Base-by-base conservation (phyloP, 2,329 filamentous ascomycete species). In the Calonectria hongkongensis region DNA sequence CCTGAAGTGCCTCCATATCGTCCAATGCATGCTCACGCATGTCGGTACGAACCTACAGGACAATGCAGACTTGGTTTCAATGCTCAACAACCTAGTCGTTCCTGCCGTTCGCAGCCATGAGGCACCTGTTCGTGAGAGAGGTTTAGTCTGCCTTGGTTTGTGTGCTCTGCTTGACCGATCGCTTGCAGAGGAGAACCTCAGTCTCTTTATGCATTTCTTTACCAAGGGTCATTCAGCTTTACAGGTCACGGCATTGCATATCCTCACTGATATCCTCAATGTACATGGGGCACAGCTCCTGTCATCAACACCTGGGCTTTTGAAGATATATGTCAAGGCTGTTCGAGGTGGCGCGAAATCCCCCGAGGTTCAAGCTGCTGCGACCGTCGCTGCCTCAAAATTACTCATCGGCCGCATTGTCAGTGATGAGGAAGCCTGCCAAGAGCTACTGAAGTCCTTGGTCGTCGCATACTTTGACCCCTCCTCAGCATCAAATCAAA, bases 1-100 rank as follows among this genome's bases (percentile, higher is more conserved):
- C 87, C 96, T 98, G 91, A 98, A 98, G 86, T 98, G 97, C 83
- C 89, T 99, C 74, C 94, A 98, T 82, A 98, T 99, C 77, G 96
- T 97, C 30, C 95, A 98, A 84, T 98, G 95, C 87, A 98, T 98
- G 94, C 89, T 99, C 65, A 93, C 97, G 81, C 98, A 98, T 81
- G 95, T 99, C 12, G 90, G 94, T 66, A 95, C 95, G 73, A 94
- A 94, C 80, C 88, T 98, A 45, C 95, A 98, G 84, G 91, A 96
- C 77, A 98, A 98, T 82, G 92, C 94, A 70, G 94, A 98, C 81
- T 86, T 98, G n/a, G 95, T 98, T 4, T 94, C 94, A n/a, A 98
- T 98, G 94, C 89, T 99, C 63, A 98, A 99, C 87, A 98, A 97
- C 76, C 90, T 99, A 10, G 95, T 99, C 51, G 95, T 99, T 2